phyloP scores from a whole-genome alignment of 805 yeast genomes.

The Hanseniaspora osmophila region DNA sequence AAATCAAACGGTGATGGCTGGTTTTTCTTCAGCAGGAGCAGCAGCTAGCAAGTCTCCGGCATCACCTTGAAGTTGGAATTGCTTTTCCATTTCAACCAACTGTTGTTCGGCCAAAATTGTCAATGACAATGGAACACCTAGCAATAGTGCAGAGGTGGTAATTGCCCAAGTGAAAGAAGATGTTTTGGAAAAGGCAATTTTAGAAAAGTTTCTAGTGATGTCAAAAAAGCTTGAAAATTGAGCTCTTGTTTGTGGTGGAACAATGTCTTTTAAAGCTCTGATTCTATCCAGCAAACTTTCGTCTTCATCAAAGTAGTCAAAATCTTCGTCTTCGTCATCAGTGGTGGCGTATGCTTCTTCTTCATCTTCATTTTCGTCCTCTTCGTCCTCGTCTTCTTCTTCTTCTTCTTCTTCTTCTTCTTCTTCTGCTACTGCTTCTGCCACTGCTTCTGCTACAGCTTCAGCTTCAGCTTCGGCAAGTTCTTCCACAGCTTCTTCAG shows the following conservation, averaged over 20 bases:
- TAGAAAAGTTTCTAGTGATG: conserved; percentile 27
- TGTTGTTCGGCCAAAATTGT: conserved; percentile 88
- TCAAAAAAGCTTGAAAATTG: conserved; percentile 22
- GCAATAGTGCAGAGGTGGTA: conserved; percentile 67
- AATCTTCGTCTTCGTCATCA: conserved; percentile 31
- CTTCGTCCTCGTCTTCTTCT: conserved; percentile 21
- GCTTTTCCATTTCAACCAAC: conserved; percentile 85
- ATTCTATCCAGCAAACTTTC: conserved; percentile 83
- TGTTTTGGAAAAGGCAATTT: conserved; percentile 38
- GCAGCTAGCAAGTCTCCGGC: conserved; percentile 51
- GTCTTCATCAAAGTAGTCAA: conserved; percentile 66
- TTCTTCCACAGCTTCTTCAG: conserved; percentile 16
- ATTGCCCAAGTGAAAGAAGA: conserved; percentile 77
- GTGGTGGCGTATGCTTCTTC: conserved; percentile 39
- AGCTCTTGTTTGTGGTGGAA: conserved; percentile 77
- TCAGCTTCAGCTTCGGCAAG: conserved; percentile 54
- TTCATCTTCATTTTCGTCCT: conserved; percentile 24
- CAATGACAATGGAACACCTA: conserved; percentile 87
- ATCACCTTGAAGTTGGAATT: conserved; percentile 67
- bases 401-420: conserved; percentile 20
- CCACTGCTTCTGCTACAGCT: conserved; percentile 12
- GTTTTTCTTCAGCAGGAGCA: conserved; percentile 39
- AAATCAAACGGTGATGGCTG: conserved; percentile 14
- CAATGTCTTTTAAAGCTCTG: conserved; percentile 78
- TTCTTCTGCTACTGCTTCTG: conserved; percentile 43